Conservation (phyloP, 208 protist genomes). For the Trypanosoma rangeli region DNA sequence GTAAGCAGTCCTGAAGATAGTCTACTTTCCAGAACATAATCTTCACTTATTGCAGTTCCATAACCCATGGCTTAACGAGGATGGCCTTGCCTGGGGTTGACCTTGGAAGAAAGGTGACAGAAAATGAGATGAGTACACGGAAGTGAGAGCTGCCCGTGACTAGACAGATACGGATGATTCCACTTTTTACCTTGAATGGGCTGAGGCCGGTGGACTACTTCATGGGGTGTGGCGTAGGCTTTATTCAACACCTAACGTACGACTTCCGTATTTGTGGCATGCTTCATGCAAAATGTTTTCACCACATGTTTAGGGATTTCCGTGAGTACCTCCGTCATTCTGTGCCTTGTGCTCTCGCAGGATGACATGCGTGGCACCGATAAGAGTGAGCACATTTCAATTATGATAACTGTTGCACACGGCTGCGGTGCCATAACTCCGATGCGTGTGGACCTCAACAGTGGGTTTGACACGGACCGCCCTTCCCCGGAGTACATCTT, state of each 20-base stretch:
- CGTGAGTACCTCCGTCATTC: constrained; percentile 40
- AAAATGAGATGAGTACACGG: constrained; percentile 64
- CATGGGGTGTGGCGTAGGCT: constrained; percentile 73
- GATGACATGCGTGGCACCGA: constrained; percentile 74
- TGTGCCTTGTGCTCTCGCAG: constrained; percentile 71
- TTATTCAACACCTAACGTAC: constrained; percentile 62
- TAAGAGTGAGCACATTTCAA: constrained; percentile 55
- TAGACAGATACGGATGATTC: constrained; percentile 47
- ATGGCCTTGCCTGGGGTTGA: constrained; percentile 41
- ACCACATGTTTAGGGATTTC: constrained; percentile 68
- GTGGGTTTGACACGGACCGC: constrained; percentile 73
- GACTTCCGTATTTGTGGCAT: constrained; percentile 81
- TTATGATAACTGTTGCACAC: constrained; percentile 84
- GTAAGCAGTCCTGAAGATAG: constrained; percentile 65
- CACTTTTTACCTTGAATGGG: constrained; percentile 81
- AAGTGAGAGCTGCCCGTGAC: constrained; percentile 45
- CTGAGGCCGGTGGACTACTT: constrained; percentile 71
- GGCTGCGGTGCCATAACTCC: constrained; percentile 41
- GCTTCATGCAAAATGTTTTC: constrained; percentile 70
- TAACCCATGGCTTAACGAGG: constrained; percentile 56
- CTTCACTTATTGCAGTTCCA: constrained; percentile 63
- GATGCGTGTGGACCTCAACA: constrained; percentile 73
- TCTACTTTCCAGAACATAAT: constrained; percentile 50
- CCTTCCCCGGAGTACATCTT: constrained; percentile 73
- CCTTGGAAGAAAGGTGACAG: constrained; percentile 59